Conservation (phyloP, 1,284 basidiomycete genomes). For the Puccinia triticina region DNA sequence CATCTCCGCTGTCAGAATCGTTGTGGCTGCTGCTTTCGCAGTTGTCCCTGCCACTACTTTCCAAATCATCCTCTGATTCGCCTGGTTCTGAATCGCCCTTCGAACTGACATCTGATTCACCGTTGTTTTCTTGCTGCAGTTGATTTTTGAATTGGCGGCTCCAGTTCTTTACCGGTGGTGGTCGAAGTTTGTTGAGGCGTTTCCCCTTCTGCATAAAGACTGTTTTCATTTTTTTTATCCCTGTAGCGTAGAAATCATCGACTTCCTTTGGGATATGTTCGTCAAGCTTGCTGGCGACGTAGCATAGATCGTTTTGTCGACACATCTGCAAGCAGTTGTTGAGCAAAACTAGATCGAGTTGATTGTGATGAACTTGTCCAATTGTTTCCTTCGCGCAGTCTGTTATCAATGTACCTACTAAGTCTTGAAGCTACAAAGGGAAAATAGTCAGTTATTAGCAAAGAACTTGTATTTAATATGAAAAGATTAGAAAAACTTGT, state of each 20-base stretch:
- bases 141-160: background rate
- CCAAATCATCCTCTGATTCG: too few species aligned
- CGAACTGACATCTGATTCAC: background rate
- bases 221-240: too few species aligned
- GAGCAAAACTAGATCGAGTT: background rate
- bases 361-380: background rate
- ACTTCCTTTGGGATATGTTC: too few species aligned
- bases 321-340: slow-evolving; percentile 14
- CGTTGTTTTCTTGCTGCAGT: background rate
- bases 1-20: too few species aligned
- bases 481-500: background rate
- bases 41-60: too few species aligned
- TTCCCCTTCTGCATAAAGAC: too few species aligned
- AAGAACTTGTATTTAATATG: background rate
- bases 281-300: too few species aligned
- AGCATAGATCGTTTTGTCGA: too few species aligned
- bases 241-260: too few species aligned
- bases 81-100: background rate
- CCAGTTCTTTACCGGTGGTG: background rate
- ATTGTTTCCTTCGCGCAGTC: background rate
- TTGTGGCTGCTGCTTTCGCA: too few species aligned
- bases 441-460: background rate
- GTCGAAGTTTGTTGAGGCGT: too few species aligned
- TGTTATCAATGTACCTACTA: too few species aligned
- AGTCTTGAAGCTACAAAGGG: background rate